Evolutionary conservation across 2,329 filamentous ascomycete species (phyloP).

Genomic region (Stemphylium beticola): DNA sequence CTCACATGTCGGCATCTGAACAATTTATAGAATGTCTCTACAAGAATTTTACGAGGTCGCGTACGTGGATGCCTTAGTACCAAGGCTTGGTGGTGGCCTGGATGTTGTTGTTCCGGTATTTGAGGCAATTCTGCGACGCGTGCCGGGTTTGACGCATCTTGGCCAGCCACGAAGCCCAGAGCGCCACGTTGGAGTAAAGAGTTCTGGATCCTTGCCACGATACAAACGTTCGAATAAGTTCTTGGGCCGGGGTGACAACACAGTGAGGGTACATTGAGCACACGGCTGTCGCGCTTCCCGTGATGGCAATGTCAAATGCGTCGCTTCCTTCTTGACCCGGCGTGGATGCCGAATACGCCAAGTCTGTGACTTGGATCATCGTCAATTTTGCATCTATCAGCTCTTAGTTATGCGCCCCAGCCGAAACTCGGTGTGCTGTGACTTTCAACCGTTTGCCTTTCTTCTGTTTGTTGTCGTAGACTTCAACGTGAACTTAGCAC

Average conservation of each 20-base stretch:
- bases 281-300: too few species aligned
- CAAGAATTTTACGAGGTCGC: background rate
- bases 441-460: too few species aligned
- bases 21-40: conserved; percentile 5
- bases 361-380: background rate
- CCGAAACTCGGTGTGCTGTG: background rate
- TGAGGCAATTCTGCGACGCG: conserved; percentile 26
- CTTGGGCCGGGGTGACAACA: background rate
- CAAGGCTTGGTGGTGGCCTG: conserved; percentile 28
- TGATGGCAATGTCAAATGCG: background rate
- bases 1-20: background rate
- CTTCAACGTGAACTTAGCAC: too few species aligned
- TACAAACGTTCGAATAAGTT: background rate
- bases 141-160: conserved; percentile 22
- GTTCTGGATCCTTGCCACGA: background rate
- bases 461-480: too few species aligned
- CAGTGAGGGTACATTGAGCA: too few species aligned
- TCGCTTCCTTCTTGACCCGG: background rate
- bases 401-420: too few species aligned
- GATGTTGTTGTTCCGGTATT: conserved; percentile 18
- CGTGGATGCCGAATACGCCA: background rate
- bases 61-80: conserved; percentile 17
- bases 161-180: conserved; percentile 8
- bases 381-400: background rate
- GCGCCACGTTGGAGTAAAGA: background rate